A percentile compares a stretch with the other conserved stretches of the same genome.
phyloP scores from a whole-genome alignment of 768 basidiomycete species.

The Inosperma sp. region DNA sequence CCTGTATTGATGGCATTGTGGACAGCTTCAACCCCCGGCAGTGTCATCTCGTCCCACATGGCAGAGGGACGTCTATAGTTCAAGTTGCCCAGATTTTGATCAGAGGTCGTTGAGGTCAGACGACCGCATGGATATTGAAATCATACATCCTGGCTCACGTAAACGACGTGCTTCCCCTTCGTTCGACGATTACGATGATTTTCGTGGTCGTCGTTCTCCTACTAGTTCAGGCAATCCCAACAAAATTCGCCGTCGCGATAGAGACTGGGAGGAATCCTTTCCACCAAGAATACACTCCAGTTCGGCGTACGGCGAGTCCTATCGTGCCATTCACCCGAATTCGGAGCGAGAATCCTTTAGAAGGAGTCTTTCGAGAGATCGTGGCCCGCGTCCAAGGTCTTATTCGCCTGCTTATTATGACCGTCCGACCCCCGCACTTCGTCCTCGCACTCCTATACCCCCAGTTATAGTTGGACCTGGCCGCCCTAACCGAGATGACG shows the following conservation, averaged over 20 bases:
- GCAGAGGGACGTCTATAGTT: slow-evolving; percentile 25
- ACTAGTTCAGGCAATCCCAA: neutral
- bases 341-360: neutral
- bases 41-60: slow-evolving; percentile 29
- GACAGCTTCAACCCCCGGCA: slow-evolving; percentile 35
- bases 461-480: slow-evolving; percentile 1
- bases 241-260: slow-evolving; percentile 14
- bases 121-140: slow-evolving; percentile 15
- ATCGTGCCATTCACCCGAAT: slow-evolving; percentile 1
- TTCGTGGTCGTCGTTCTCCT: slow-evolving; percentile 3
- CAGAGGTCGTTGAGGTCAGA: slow-evolving; percentile 1
- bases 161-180: slow-evolving; percentile 25
- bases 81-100: slow-evolving; percentile 9
- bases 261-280: slow-evolving; percentile 14
- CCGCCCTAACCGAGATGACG: slow-evolving; percentile 19
- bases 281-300: slow-evolving; percentile 9
- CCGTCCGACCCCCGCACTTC: neutral
- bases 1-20: neutral
- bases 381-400: neutral
- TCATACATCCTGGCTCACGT: slow-evolving; percentile 9
- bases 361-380: neutral
- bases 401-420: neutral
- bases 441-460: neutral
- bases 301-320: slow-evolving; percentile 6
- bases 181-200: slow-evolving; percentile 22